Percentiles rank a stretch among this genome's conserved stretches.
phyloP scores from a whole-genome alignment of 108 stramenopile genomes.

The Phaeodactylum tricornutum region DNA sequence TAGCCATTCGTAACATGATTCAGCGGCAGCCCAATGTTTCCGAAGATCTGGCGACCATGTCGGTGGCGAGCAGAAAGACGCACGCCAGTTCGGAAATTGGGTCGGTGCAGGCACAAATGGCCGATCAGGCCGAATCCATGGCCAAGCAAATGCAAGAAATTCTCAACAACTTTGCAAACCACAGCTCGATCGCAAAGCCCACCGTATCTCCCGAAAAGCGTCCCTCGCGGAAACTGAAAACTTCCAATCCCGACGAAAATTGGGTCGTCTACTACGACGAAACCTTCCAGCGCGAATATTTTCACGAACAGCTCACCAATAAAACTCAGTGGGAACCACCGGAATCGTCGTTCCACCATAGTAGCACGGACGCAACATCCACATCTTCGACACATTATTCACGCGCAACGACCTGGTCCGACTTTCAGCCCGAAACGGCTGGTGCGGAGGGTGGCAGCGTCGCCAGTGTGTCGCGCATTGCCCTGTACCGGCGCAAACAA shows the following conservation, averaged over 20 bases:
- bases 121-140: slow-evolving; percentile 35
- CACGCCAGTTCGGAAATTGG: neutral
- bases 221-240: slow-evolving; percentile 11
- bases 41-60: neutral
- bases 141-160: slow-evolving; percentile 38
- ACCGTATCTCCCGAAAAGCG: neutral
- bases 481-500: neutral
- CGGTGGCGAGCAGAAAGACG: neutral
- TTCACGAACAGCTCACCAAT: slow-evolving; percentile 22
- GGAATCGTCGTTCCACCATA: neutral
- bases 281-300: slow-evolving; percentile 32
- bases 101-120: slow-evolving; percentile 6
- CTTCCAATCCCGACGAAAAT: slow-evolving; percentile 31
- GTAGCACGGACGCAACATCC: neutral
- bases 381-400: neutral
- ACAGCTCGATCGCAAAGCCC: slow-evolving; percentile 2
- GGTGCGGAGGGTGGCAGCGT: too few relatives aligned
- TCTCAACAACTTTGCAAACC: slow-evolving; percentile 17
- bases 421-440: neutral
- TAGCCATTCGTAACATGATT: neutral
- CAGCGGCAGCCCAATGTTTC: slow-evolving; percentile 9
- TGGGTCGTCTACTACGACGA: slow-evolving; percentile 43
- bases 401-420: neutral
- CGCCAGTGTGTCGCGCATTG: neutral
- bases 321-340: slow-evolving; percentile 32